Evolutionary conservation across 352 stramenopile genomes (phyloP).

Genomic region (Lagenidium sp.): DNA sequence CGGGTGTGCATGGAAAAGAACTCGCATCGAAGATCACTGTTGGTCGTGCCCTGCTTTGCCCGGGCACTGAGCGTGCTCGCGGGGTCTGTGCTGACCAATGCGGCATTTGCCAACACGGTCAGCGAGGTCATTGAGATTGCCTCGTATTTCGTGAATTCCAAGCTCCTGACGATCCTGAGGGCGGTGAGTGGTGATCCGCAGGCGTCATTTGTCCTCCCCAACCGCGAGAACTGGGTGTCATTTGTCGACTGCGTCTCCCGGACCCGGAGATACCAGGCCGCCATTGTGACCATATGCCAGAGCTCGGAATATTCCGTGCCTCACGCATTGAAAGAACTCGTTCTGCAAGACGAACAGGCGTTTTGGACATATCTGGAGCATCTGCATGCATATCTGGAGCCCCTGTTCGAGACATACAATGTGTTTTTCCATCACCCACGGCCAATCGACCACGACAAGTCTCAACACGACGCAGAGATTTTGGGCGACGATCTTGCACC

Average conservation of each 20-base stretch:
- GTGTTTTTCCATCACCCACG: constrained; percentile 36
- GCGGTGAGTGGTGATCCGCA: constrained; percentile 28
- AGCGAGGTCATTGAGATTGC: constrained; percentile 56
- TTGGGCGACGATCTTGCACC: constrained; percentile 20
- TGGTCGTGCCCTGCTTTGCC: constrained; percentile 64
- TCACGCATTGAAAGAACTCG: constrained; percentile 39
- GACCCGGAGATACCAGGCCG: constrained; percentile 35
- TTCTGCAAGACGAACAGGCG: constrained; percentile 31
- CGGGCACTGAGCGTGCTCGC: constrained; percentile 42
- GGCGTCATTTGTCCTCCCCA: constrained; percentile 38
- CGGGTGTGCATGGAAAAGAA: constrained; percentile 11
- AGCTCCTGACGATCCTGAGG: constrained; percentile 26
- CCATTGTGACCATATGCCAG: constrained; percentile 43
- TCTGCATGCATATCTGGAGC: constrained; percentile 33
- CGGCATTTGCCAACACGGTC: constrained; percentile 30
- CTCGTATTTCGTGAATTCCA: constrained; percentile 46
- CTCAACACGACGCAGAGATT: constrained; percentile 6
- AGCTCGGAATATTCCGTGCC: constrained; percentile 16
- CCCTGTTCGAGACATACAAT: constrained; percentile 49
- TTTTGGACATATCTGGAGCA: constrained; percentile 37
- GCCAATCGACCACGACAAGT: not conserved
- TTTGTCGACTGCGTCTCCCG: constrained; percentile 49
- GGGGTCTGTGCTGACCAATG: constrained; percentile 45
- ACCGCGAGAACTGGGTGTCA: constrained; percentile 50
- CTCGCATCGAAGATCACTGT: constrained; percentile 14